Base-by-base conservation (phyloP, 2,329 filamentous ascomycete species). In the Phyllosticta ampelicida region DNA sequence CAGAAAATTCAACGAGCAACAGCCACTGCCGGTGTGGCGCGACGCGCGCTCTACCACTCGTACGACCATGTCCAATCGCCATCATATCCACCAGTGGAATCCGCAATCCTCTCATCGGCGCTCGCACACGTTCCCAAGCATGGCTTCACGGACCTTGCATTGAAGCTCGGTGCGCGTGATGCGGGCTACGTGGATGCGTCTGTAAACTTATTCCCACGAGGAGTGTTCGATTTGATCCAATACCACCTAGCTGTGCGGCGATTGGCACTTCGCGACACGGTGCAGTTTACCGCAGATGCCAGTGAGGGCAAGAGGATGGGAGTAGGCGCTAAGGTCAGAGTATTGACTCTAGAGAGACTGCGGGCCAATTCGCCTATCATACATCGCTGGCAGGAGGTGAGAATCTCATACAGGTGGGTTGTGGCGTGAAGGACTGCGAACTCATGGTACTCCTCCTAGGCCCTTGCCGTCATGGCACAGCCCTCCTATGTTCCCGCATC, bases 391-490 rank as follows among this genome's bases (percentile, higher is more conserved):
- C 89, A 95, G 74, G 90, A 95, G 81, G 90, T 94, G 74, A 63
- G 79, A 23, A 19, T 20, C 54, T 28, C 55, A 52, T 50, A 19
- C 28, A 16, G 28, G 49, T 9, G 11, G 11, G 29, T 51, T 11
- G 28, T 58, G 51, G 44, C 21, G 28, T 55, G 29, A 28, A 26
- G 48, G 30, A 59, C 48, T 20, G 5, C 21, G 51, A 54, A 26
- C 51, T 61, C 49, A 62, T 59, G 16, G 51, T 54, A 51, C 59
- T 53, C 62, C 54, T 53, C 61, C 11, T 61, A 94, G 87, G 94
- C 92, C 51, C 79, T 97, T 2, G 90, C 89, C 3, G 78, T 95
- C 61, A 96, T 96, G 88, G 90, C 90, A 4, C 85, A 95, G 60
- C 88, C 90, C 0, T 82, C 80, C 61, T 87, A 92, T 70, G 80